Conservation (phyloP, 352 stramenopile species). For the Phytophthora meadii region DNA sequence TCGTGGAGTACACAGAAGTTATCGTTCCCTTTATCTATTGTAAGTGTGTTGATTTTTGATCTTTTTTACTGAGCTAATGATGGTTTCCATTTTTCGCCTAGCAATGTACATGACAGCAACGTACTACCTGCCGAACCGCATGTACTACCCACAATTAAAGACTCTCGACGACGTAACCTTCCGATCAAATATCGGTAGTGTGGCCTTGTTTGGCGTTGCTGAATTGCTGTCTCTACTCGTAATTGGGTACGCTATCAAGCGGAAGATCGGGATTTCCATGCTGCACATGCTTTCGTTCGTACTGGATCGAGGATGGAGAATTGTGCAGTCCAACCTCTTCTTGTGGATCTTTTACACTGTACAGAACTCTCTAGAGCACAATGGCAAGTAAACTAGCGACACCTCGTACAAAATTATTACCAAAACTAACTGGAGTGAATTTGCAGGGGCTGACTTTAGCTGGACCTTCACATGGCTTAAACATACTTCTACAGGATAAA, state of each 20-base stretch:
- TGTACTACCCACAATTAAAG: slow-evolving; percentile 27
- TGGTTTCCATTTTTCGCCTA: neutral
- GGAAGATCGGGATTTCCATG: slow-evolving; percentile 18
- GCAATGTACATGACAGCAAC: slow-evolving; percentile 8
- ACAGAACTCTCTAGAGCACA: slow-evolving; percentile 27
- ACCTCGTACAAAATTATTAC: too few species aligned
- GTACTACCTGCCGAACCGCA: slow-evolving; percentile 19
- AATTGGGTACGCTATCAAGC: slow-evolving; percentile 8
- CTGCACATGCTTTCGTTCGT: slow-evolving; percentile 28
- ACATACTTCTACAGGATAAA: neutral
- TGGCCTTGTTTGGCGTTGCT: slow-evolving; percentile 12
- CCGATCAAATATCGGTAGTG: slow-evolving; percentile 1
- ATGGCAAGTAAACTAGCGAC: slow-evolving; percentile 1
- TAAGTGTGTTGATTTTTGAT: slow-evolving; percentile 6
- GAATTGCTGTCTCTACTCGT: slow-evolving; percentile 16
- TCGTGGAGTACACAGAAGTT: slow-evolving; percentile 39
- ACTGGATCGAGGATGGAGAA: slow-evolving; percentile 8
- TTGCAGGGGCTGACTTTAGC: slow-evolving; percentile 24
- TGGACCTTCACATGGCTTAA: slow-evolving; percentile 27
- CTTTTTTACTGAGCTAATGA: neutral
- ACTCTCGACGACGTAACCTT: slow-evolving; percentile 8
- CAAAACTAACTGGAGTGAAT: neutral
- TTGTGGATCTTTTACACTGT: slow-evolving; percentile 34
- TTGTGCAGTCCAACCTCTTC: slow-evolving; percentile 27
- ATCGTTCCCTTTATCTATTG: slow-evolving; percentile 38